Evolutionary conservation across 2,329 filamentous ascomycete species (phyloP).

Genomic region (Bertia moriformis): DNA sequence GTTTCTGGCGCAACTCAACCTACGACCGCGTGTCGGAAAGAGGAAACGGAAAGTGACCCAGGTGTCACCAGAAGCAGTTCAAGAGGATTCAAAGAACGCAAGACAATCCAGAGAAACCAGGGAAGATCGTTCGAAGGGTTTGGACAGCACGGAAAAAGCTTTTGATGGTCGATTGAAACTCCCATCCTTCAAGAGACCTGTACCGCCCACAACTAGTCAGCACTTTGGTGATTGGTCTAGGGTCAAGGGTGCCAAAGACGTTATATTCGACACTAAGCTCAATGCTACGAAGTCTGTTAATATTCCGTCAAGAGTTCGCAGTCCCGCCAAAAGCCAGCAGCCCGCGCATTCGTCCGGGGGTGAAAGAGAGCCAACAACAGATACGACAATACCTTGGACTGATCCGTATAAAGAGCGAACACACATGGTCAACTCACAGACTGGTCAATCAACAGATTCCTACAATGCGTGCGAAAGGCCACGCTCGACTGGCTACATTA

Average conservation of each 20-base stretch:
- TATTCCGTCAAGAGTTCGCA: too few relatives aligned
- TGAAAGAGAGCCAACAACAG: too few relatives aligned
- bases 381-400: slow-evolving; percentile 25
- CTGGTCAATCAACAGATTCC: slow-evolving; percentile 16
- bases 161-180: neutral
- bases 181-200: neutral
- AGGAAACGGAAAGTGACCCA: slow-evolving; percentile 5
- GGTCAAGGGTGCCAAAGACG: slow-evolving; percentile 18
- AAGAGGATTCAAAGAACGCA: too few relatives aligned
- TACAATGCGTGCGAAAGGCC: too few relatives aligned
- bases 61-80: neutral
- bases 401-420: slow-evolving; percentile 27
- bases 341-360: too few relatives aligned
- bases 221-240: slow-evolving; percentile 21
- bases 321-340: too few relatives aligned
- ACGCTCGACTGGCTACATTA: slow-evolving; percentile 4
- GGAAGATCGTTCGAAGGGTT: too few relatives aligned
- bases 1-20: slow-evolving; percentile 37
- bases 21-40: slow-evolving; percentile 22
- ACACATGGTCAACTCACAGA: slow-evolving; percentile 22
- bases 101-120: too few relatives aligned
- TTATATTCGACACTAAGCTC: too few relatives aligned
- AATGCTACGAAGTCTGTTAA: too few relatives aligned
- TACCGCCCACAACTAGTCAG: slow-evolving; percentile 7
- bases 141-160: too few relatives aligned